These are phyloP conservation scores for Cytospora schulzeri DNA, from an alignment of 2,329 filamentous ascomycete species.

Conservation along the genomic window DNA sequence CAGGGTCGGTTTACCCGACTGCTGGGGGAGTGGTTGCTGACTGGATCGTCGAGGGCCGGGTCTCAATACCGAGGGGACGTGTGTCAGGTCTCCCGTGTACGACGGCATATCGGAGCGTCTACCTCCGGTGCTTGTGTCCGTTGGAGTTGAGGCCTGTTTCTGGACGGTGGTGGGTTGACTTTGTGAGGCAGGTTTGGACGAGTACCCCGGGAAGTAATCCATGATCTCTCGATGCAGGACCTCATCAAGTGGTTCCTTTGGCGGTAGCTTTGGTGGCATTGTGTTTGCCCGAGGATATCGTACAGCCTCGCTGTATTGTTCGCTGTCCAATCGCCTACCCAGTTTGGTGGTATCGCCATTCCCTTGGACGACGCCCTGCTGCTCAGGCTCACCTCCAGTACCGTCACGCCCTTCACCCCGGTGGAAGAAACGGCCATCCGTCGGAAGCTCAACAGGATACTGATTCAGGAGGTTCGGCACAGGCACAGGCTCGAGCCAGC, in stretches of 20 bases:
- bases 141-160: not conserved
- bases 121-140: not conserved
- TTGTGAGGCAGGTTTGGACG: not conserved
- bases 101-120: not conserved
- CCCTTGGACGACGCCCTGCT: no score
- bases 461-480: conserved; percentile 22
- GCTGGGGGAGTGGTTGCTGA: not conserved
- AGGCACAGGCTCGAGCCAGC: conserved; percentile 34
- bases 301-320: no score
- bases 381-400: no score
- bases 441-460: conserved; percentile 43
- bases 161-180: not conserved
- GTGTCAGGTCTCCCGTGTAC: not conserved
- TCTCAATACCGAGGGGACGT: conserved; percentile 19
- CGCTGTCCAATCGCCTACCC: no score
- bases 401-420: no score
- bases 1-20: no score
- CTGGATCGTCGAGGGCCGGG: conserved; percentile 25
- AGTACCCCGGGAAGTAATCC: not conserved
- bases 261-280: conserved; percentile 26
- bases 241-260: conserved; percentile 27
- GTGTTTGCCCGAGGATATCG: no score
- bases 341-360: no score
- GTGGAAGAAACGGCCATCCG: conserved; percentile 25
- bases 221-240: not conserved